Conservation (phyloP, 1,284 basidiomycete species). For the Sparassis latifolia region DNA sequence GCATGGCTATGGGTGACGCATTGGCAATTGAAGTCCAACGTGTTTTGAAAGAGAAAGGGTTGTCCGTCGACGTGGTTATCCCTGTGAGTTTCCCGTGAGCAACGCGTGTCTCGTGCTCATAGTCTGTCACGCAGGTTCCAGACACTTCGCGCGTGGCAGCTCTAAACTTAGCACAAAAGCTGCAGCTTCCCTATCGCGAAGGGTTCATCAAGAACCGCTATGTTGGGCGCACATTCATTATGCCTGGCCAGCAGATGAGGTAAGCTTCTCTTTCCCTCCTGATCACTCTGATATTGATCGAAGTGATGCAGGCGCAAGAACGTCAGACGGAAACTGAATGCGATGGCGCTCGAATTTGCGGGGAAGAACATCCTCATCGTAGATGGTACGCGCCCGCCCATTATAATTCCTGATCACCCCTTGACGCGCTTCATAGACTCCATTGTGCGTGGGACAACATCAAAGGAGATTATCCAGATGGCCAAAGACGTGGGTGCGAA, state of each 20-base stretch:
- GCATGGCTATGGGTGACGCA: slow-evolving; percentile 99
- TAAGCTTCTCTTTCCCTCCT: slow-evolving; percentile 19
- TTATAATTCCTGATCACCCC: neutral
- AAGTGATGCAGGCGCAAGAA: slow-evolving; percentile 71
- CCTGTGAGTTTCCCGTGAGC: slow-evolving; percentile 50
- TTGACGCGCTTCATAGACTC: slow-evolving; percentile 57
- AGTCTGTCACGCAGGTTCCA: slow-evolving; percentile 54
- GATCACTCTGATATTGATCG: neutral
- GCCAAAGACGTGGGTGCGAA: slow-evolving; percentile 99
- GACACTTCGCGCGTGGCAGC: slow-evolving; percentile 97
- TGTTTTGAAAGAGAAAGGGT: slow-evolving; percentile 62
- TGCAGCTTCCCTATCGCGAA: slow-evolving; percentile 91
- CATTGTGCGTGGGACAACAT: slow-evolving; percentile 97
- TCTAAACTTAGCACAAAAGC: slow-evolving; percentile 88
- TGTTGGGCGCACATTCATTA: slow-evolving; percentile 98
- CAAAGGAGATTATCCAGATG: slow-evolving; percentile 99
- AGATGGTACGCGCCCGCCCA: slow-evolving; percentile 57
- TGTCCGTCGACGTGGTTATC: slow-evolving; percentile 92
- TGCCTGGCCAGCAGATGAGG: slow-evolving; percentile 97
- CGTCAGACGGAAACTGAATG: slow-evolving; percentile 93
- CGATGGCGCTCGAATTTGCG: slow-evolving; percentile 98
- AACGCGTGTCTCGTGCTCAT: neutral
- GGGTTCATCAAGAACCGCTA: slow-evolving; percentile 99
- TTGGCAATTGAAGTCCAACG: slow-evolving; percentile 84
- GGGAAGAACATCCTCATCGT: slow-evolving; percentile 93